Evolutionary conservation across 1,284 basidiomycete genomes (phyloP).

Genomic region (Trametes hirsuta): DNA sequence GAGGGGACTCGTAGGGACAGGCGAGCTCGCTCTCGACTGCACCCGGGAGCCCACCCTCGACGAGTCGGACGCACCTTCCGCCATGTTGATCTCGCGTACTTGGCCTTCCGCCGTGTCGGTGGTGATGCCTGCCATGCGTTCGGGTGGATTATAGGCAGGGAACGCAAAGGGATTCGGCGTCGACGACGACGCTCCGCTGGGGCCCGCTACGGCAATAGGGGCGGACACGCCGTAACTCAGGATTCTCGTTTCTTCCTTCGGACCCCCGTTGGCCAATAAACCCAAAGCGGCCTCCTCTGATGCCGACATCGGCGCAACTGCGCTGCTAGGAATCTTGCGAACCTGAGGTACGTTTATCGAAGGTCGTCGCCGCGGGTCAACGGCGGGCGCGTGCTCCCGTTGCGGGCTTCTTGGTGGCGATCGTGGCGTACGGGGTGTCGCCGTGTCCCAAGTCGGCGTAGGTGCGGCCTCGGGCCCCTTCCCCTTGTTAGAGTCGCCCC

Average conservation of each 20-base stretch:
- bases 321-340: too few species aligned
- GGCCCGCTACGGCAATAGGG: constrained; percentile 8
- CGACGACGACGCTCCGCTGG: not conserved
- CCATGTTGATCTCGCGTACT: constrained; percentile 2
- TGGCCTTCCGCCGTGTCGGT: not conserved
- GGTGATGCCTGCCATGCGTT: constrained; percentile 8
- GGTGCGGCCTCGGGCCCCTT: not conserved
- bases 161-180: constrained; percentile 19
- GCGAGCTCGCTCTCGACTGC: not conserved
- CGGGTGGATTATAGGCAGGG: constrained; percentile 11
- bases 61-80: not conserved
- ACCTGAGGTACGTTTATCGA: not conserved
- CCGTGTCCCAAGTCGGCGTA: not conserved
- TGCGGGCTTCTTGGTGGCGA: constrained; percentile 13
- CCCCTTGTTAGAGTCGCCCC: not conserved
- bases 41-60: not conserved
- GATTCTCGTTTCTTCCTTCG: constrained; percentile 4
- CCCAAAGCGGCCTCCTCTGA: not conserved
- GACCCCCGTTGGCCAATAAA: not conserved
- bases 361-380: constrained; percentile 5
- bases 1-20: not conserved
- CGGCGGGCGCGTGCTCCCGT: not conserved
- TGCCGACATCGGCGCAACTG: not conserved
- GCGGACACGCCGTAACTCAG: constrained; percentile 16
- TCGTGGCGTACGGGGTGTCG: constrained; percentile 8